These are phyloP conservation scores for Fusarium avenaceum DNA, from an alignment of 2,329 filamentous ascomycete species.

Conservation along the genomic window DNA sequence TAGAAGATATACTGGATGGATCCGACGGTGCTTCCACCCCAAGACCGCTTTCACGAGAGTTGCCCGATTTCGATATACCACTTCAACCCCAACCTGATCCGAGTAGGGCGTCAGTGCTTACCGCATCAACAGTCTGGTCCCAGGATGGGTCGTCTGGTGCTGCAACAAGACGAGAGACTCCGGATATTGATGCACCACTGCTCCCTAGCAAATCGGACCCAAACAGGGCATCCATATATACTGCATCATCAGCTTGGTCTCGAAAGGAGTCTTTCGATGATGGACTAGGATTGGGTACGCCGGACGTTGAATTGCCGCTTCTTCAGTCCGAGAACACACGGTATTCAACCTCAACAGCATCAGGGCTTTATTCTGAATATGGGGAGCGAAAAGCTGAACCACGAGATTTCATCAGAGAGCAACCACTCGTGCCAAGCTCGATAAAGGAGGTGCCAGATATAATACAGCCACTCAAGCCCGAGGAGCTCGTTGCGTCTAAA, in stretches of 20 bases:
- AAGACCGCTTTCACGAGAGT: conserved; percentile 25
- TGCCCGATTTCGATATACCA: conserved; percentile 30
- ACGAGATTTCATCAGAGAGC: conserved; percentile 24
- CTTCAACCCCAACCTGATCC: conserved; percentile 15
- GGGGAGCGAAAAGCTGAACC: conserved; percentile 8
- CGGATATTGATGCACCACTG: conserved; percentile 29
- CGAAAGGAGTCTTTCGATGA: background rate
- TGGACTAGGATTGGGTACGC: conserved; percentile 14
- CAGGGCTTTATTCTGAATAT: conserved; percentile 27
- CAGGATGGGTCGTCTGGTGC: conserved; percentile 10
- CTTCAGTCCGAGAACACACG: conserved; percentile 17
- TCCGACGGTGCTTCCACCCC: conserved; percentile 24
- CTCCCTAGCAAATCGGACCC: conserved; percentile 23
- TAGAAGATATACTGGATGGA: conserved; percentile 27
- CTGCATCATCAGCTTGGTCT: conserved; percentile 23
- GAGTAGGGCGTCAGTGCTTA: conserved; percentile 27
- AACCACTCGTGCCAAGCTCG: conserved; percentile 12
- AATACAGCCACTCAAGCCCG: conserved; percentile 17
- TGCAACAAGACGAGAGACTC: conserved; percentile 15
- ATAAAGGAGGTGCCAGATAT: conserved; percentile 18
- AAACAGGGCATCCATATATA: conserved; percentile 22
- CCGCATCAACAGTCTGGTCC: conserved; percentile 32
- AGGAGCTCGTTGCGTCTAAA: conserved; percentile 20
- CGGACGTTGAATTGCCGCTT: conserved; percentile 25
- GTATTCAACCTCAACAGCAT: conserved; percentile 36